phyloP scores from a whole-genome alignment of 2,329 filamentous ascomycete species.

The Zymoseptoria pseudotritici region DNA sequence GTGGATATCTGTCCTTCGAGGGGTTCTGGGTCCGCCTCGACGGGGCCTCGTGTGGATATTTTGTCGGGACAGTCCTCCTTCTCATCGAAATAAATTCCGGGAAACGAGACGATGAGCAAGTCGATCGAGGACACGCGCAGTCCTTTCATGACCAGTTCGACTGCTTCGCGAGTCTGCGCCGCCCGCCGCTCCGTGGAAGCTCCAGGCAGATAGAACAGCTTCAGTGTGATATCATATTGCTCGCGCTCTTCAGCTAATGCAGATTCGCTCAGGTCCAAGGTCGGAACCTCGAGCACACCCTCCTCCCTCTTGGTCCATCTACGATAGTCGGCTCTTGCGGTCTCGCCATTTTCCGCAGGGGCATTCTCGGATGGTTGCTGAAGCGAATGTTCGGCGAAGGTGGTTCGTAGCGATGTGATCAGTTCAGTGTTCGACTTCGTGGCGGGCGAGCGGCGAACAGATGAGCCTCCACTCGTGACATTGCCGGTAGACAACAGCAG shows the following conservation, averaged over 20 bases:
- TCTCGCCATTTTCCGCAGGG: constrained; percentile 13
- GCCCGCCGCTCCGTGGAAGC: constrained; percentile 41
- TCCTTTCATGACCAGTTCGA: constrained; percentile 73
- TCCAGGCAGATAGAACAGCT: constrained; percentile 82
- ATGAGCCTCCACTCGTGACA: constrained; percentile 75
- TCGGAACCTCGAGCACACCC: constrained; percentile 50
- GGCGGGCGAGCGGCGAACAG: constrained; percentile 69
- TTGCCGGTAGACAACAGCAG: constrained; percentile 83
- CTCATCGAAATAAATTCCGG: constrained; percentile 86
- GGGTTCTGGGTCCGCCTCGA: constrained; percentile 46
- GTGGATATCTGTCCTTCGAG: constrained; percentile 60
- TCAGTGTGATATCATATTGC: constrained; percentile 91
- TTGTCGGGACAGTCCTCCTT: constrained; percentile 70
- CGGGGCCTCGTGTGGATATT: constrained; percentile 30
- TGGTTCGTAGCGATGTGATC: constrained; percentile 76
- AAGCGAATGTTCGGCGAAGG: constrained; percentile 48
- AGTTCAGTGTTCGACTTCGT: constrained; percentile 90
- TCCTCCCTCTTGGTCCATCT: constrained; percentile 69
- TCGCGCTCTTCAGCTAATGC: constrained; percentile 72
- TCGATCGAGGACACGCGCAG: constrained; percentile 70
- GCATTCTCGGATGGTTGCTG: constrained; percentile 9
- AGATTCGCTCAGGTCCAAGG: constrained; percentile 62
- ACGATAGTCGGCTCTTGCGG: constrained; percentile 30
- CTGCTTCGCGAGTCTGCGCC: constrained; percentile 66
- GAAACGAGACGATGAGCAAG: constrained; percentile 86